Evolutionary conservation across 192 early-diverging fungal species (phyloP), one percentile per base, ranked within the genome.

Genomic region (Coemansia reversa): DNA sequence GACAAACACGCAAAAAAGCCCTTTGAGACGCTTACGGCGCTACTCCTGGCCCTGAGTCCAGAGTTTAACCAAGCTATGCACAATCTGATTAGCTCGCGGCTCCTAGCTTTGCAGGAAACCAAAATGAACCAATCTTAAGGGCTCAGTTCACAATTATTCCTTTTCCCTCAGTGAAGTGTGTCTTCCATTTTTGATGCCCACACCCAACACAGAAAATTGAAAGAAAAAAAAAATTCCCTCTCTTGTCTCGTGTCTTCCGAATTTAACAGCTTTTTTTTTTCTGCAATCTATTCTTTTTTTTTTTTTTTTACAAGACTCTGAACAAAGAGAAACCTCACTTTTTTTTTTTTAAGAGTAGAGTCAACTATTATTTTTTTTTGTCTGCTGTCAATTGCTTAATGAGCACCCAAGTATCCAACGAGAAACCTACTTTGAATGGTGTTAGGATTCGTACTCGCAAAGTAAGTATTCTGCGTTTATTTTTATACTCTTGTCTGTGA

Each of bases 401-500:
- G 76, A 79, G 76, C 69, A 72, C 70, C 56, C 76, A 62, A 63
- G 66, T 66, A 50, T 69, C 76, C 54, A 79, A 79, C 66, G 76
- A 76, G 47, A 82, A 82, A 64, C 79, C 79, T 65, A 63, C 79
- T 73, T 67, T 82, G 70, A 73, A 72, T 76, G 79, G 79, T 83
- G 75, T 70, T 42, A 71, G 61, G 57, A 76, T 74, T 42, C 73
- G 67, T 72, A 60, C 75, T 59, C 74, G 74, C 66, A 83, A 83
- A 58, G 75, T 78, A 69, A 78, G 60, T 16, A 0, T 9, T 22
- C 16, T n/a, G n/a, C n/a, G n/a, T n/a, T n/a, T n/a, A n/a, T n/a
- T n/a, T n/a, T n/a, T n/a, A n/a, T n/a, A n/a, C n/a, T n/a, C n/a
- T n/a, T n/a, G n/a, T n/a, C n/a, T n/a, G n/a, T n/a, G n/a, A n/a